Conservation (phyloP, 1,284 basidiomycete genomes). For the Takashimella koratensis region DNA sequence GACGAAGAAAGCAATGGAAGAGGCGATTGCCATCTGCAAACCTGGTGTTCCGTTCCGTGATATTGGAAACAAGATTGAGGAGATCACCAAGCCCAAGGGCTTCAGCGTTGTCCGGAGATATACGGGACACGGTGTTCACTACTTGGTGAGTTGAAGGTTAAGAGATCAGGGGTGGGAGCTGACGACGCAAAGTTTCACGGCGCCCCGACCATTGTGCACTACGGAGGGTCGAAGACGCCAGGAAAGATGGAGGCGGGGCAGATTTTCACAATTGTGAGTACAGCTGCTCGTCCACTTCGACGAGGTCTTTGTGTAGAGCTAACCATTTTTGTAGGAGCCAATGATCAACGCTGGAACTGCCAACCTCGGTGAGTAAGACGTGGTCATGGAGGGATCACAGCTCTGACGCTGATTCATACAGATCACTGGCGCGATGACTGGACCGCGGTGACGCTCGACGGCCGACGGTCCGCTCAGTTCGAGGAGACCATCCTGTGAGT, state of each 20-base stretch:
- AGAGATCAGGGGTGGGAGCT: not conserved
- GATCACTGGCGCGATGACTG: conserved; percentile 59
- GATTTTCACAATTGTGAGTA: conserved; percentile 49
- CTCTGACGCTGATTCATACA: conserved; percentile 16
- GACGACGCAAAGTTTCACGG: conserved; percentile 37
- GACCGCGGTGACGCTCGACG: conserved; percentile 88
- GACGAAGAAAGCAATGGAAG: conserved; percentile 75
- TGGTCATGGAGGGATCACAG: conserved; percentile 53
- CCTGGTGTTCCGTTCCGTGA: conserved; percentile 75
- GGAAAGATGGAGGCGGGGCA: conserved; percentile 51
- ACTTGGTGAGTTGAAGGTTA: conserved; percentile 58
- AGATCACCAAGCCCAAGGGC: conserved; percentile 69
- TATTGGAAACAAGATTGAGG: conserved; percentile 60
- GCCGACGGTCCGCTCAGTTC: conserved; percentile 86
- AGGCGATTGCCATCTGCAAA: conserved; percentile 83
- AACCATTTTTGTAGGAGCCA: conserved; percentile 50
- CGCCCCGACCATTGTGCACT: conserved; percentile 50
- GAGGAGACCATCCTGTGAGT: conserved; percentile 87
- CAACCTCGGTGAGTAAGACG: conserved; percentile 25
- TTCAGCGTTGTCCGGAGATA: conserved; percentile 83
- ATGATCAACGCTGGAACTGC: conserved; percentile 84
- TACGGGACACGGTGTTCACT: conserved; percentile 85
- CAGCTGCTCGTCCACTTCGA: not conserved
- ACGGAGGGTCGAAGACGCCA: conserved; percentile 49
- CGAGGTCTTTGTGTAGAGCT: conserved; percentile 5